A percentile compares a stretch with the other conserved stretches of the same genome.
Evolutionary conservation across 148 eudicot genomes (phyloP).

Genomic region (Simmondsia chinensis): DNA sequence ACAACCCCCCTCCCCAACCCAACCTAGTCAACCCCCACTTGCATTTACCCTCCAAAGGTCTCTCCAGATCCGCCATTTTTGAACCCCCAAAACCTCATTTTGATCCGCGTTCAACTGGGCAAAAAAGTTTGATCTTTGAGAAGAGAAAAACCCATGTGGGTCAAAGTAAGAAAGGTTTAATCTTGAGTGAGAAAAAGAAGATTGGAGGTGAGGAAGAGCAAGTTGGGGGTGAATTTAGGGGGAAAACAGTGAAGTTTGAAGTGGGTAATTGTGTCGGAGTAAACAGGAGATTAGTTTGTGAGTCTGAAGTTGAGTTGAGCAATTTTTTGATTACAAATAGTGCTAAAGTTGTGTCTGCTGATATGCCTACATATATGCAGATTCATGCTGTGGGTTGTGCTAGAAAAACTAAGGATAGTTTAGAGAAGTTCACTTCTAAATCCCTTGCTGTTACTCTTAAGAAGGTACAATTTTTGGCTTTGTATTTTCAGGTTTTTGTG

Average conservation of each 20-base stretch:
- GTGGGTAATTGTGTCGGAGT: constrained; percentile 17
- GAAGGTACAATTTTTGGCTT: constrained; percentile 36
- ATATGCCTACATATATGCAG: constrained; percentile 92
- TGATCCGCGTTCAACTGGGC: no score
- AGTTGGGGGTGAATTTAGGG: constrained; percentile 1
- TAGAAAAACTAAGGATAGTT: constrained; percentile 78
- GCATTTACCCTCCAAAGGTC: constrained; percentile 21
- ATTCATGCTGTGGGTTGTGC: constrained; percentile 89
- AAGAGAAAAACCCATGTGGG: no score
- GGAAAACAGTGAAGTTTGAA: constrained; percentile 10
- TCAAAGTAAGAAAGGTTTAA: constrained; percentile 14
- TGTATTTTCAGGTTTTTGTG: background rate
- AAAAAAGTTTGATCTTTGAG: background rate
- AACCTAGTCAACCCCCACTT: constrained; percentile 7
- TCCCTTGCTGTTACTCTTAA: constrained; percentile 80
- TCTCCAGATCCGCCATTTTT: constrained; percentile 21
- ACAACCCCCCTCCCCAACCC: constrained; percentile 19
- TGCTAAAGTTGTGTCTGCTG: constrained; percentile 75
- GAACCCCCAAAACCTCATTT: constrained; percentile 20
- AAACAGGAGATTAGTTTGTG: constrained; percentile 58
- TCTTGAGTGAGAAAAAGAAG: constrained; percentile 10
- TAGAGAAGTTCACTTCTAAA: constrained; percentile 85
- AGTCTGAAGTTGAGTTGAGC: constrained; percentile 46
- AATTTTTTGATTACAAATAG: constrained; percentile 61
- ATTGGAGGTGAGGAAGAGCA: constrained; percentile 2